A percentile compares a stretch with the other conserved stretches of the same genome.
Conservation (phyloP, 2,329 filamentous ascomycete genomes). For the Clarireedia hainanense region DNA sequence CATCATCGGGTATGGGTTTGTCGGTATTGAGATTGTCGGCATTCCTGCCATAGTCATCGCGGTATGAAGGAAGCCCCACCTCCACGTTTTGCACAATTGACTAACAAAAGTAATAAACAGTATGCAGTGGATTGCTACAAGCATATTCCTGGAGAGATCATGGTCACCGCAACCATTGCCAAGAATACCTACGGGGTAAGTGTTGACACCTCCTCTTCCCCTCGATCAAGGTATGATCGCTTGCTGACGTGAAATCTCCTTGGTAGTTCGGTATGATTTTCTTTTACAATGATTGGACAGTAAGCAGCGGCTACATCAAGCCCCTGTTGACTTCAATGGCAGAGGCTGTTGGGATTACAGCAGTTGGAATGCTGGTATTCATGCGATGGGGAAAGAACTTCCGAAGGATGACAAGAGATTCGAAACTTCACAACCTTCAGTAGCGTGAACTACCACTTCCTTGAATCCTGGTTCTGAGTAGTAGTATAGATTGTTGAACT, state of each 20-base stretch:
- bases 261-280: conserved; percentile 44
- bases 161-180: conserved; percentile 52
- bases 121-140: conserved; percentile 56
- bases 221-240: not conserved
- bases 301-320: conserved; percentile 39
- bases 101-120: not conserved
- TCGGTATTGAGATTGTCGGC: conserved; percentile 48
- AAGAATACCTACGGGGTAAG: conserved; percentile 49
- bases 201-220: not conserved
- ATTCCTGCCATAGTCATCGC: conserved; percentile 47
- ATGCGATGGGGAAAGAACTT: conserved; percentile 50
- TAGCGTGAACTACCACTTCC: not conserved
- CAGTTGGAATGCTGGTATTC: conserved; percentile 43
- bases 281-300: conserved; percentile 44
- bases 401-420: conserved; percentile 43
- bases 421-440: conserved; percentile 37
- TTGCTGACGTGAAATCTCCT: not conserved
- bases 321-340: conserved; percentile 51
- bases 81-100: conserved; percentile 15
- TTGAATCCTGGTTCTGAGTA: not conserved
- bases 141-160: conserved; percentile 48
- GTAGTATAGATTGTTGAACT: not conserved
- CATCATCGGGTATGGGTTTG: conserved; percentile 46
- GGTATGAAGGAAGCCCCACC: conserved; percentile 11
- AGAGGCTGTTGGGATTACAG: conserved; percentile 43